Base-by-base conservation (phyloP, 208 protist species). In the Jaenimonas drosophilae region DNA sequence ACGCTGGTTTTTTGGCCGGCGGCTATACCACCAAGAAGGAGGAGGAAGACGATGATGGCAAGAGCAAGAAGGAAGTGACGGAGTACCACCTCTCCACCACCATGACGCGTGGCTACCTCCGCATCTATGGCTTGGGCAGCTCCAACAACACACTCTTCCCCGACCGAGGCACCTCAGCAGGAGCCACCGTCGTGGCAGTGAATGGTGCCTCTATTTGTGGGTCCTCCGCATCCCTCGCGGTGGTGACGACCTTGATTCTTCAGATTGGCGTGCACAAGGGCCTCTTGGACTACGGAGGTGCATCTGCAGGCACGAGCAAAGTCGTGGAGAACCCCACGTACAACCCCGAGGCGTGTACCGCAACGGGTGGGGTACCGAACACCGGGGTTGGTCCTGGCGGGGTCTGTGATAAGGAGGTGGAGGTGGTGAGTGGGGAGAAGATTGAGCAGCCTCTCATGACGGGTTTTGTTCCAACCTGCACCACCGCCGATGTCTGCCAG, bases 111-210 rank as follows among this genome's bases (percentile, higher is more conserved):
- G 41, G 64, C 25, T 89, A 87, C 45, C 56, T 93, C 9, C 84
- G 70, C 33, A 71, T 76, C 24, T 90, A 70, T 51, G 85, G 85
- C 28, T 93, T 93, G 54, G 85, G 85, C 9, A 59, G 61, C 47
- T 71, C 67, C 11, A 71, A 85, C 49, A 64, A 45, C 45, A 62
- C 61, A 16, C 2, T 27, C 7, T 47, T 54, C 48, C 76, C 76
- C 0, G 9, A 85, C 32, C 51, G 16, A 4, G 46, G 36, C 20
- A 9, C 63, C 29, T 85, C 76, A 14, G 21, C 36, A 7, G 70
- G 68, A 3, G 44, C 77, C 9, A 74, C 86, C 9, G n/a, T 86
- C n/a, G n/a, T 86, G n/a, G 72, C 67, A 2, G 49, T 58, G 36
- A 66, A 78, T 47, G 79, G 70, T 28, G 47, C 0, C 14, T 16